Conservation (phyloP, 768 basidiomycete species). For the Agaricus bisporus region DNA sequence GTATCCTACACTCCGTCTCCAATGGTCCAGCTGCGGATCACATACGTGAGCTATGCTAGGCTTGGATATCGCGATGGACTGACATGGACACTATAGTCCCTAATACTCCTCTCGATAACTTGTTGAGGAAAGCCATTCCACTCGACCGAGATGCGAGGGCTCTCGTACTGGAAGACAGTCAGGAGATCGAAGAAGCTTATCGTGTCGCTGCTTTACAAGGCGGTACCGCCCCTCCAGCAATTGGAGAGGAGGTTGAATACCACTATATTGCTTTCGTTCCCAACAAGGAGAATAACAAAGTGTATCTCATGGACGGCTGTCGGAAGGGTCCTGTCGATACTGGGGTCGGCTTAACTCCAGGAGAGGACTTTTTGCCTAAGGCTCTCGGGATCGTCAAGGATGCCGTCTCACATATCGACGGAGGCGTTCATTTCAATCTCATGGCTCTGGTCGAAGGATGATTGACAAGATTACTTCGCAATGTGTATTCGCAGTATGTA, state of each 20-base stretch:
- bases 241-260: slow-evolving; percentile 23
- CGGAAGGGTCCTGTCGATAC: slow-evolving; percentile 26
- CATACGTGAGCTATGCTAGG: slow-evolving; percentile 16
- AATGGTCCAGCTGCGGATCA: slow-evolving; percentile 19
- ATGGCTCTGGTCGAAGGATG: slow-evolving; percentile 17
- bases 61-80: neutral
- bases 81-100: slow-evolving; percentile 12
- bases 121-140: slow-evolving; percentile 19
- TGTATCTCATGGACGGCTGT: slow-evolving; percentile 30
- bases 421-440: slow-evolving; percentile 21
- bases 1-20: slow-evolving; percentile 26
- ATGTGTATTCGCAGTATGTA: neutral
- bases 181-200: slow-evolving; percentile 24
- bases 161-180: slow-evolving; percentile 22
- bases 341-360: slow-evolving; percentile 14
- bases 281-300: slow-evolving; percentile 19
- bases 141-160: slow-evolving; percentile 24
- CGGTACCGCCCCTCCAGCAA: slow-evolving; percentile 21
- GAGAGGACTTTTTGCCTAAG: slow-evolving; percentile 20
- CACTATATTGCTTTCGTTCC: slow-evolving; percentile 30
- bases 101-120: slow-evolving; percentile 17
- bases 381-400: slow-evolving; percentile 17
- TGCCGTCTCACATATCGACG: slow-evolving; percentile 18
- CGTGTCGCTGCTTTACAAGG: slow-evolving; percentile 24
- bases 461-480: neutral